Evolutionary conservation across 768 basidiomycete species (phyloP).

Genomic region (Inosperma sp.): DNA sequence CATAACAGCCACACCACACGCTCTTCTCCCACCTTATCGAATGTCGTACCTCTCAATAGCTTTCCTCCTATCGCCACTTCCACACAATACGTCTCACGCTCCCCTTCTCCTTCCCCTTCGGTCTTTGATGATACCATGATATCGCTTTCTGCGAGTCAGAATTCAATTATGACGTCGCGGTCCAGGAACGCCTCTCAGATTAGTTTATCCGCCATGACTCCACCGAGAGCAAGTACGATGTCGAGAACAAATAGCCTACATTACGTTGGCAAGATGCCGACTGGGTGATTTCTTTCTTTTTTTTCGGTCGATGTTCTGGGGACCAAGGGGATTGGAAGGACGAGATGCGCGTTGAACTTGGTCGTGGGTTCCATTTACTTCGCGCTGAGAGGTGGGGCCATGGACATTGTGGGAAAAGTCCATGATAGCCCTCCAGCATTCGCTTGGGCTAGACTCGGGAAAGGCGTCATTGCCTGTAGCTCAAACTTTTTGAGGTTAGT

Average conservation of each 20-base stretch:
- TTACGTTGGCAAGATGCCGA: conserved; percentile 15
- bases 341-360: too few species aligned
- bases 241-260: conserved; percentile 30
- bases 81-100: conserved; percentile 40
- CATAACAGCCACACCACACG: conserved; percentile 29
- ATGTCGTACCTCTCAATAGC: conserved; percentile 17
- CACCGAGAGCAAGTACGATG: conserved; percentile 17
- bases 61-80: conserved; percentile 28
- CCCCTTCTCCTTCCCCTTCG: conserved; percentile 43
- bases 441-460: too few species aligned
- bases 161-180: conserved; percentile 49
- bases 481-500: too few species aligned
- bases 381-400: too few species aligned
- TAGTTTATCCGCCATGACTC: conserved; percentile 49
- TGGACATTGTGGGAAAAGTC: too few species aligned
- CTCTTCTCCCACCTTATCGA: conserved; percentile 35
- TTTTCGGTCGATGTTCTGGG: not conserved
- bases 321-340: not conserved
- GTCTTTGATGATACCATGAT: conserved; percentile 35
- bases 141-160: conserved; percentile 31
- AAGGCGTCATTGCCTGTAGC: too few species aligned
- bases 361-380: too few species aligned
- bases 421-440: too few species aligned
- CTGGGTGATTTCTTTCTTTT: not conserved
- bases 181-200: conserved; percentile 67